A percentile compares a stretch with the other conserved stretches of the same genome.
Evolutionary conservation across 176 grass and related monocot genomes (phyloP).

Genomic region (Carex kokanica): DNA sequence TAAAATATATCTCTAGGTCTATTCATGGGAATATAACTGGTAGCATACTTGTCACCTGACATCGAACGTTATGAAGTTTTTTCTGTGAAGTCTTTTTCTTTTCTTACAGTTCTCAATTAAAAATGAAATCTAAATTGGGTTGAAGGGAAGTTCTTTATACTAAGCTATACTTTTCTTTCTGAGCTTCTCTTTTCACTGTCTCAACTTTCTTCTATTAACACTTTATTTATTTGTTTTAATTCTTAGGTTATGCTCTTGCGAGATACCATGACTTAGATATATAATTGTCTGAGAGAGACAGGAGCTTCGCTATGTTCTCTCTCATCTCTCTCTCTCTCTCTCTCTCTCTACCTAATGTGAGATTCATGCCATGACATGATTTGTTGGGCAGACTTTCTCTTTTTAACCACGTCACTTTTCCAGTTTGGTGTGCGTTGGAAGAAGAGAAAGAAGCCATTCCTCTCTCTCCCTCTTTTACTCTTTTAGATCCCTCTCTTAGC

Average conservation of each 20-base stretch:
- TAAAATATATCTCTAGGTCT: not conserved
- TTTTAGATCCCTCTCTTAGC: not conserved
- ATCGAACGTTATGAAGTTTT: not conserved
- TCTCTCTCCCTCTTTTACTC: not conserved
- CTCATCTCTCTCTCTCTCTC: not conserved
- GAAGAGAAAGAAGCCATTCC: conserved; percentile 50
- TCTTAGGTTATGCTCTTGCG: conserved; percentile 34
- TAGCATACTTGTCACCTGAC: not conserved
- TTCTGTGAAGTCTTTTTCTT: not conserved
- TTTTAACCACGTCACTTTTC: conserved; percentile 53
- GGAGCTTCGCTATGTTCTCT: conserved; percentile 10
- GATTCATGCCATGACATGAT: not conserved
- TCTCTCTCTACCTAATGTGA: not conserved
- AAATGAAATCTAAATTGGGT: not conserved
- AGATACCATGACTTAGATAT: not conserved
- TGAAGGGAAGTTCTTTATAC: not conserved
- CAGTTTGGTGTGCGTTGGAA: conserved; percentile 51
- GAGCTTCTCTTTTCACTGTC: not conserved
- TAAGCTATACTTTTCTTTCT: not conserved
- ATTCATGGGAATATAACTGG: not conserved
- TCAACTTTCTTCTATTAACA: not conserved
- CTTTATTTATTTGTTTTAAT: conserved; percentile 4
- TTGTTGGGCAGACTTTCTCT: conserved; percentile 36
- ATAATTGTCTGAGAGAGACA: conserved; percentile 20
- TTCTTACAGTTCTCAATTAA: not conserved